Evolutionary conservation across 2,329 filamentous ascomycete species (phyloP), one percentile per base, ranked within the genome.

Genomic region (Ascomycota sp.): DNA sequence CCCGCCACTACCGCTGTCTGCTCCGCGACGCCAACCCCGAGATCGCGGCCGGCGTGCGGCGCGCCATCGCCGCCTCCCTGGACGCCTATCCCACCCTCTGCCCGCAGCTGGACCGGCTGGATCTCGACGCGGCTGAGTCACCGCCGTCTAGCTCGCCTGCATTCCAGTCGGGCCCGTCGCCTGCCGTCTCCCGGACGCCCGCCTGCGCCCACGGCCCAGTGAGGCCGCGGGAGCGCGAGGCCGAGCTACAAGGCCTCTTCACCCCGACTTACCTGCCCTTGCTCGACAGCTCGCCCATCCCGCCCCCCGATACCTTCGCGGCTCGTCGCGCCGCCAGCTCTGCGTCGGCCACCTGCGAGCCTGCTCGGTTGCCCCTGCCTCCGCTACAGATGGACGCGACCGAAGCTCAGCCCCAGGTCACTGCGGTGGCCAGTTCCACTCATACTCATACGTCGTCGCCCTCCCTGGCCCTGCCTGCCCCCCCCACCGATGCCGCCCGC

Each of bases 261-360:
- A 73, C 63, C 23, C 70, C 69, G 20, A 63, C 53, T 36, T 75
- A 66, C 41, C 57, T 76, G 32, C 69, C 69, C 27, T 53, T 75
- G 32, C 59, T 75, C 32, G 69, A 72, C 38, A 55, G 56, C 36
- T 42, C 43, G 33, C 40, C 42, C 28, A 34, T 36, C 32, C 36
- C 40, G 27, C 41, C 15, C 9, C 9, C 15, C 8, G 7, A 11
- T 13, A 37, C 36, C 23, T 29, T 38, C 25, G 32, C 40, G 29
- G 34, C 33, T 33, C 24, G 7, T 26, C 25, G 13, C 5, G 25
- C 37, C 25, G 5, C 28, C 32, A 22, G 13, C 30, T 11, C 22
- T 24, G 15, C 11, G 20, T 21, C 27, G 28, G 10, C 24, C 10
- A 12, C n/a, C n/a, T n/a, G n/a, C n/a, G n/a, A n/a, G n/a, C n/a